Conservation (phyloP, 2,329 filamentous ascomycete species). For the Byssochlamys sp. region DNA sequence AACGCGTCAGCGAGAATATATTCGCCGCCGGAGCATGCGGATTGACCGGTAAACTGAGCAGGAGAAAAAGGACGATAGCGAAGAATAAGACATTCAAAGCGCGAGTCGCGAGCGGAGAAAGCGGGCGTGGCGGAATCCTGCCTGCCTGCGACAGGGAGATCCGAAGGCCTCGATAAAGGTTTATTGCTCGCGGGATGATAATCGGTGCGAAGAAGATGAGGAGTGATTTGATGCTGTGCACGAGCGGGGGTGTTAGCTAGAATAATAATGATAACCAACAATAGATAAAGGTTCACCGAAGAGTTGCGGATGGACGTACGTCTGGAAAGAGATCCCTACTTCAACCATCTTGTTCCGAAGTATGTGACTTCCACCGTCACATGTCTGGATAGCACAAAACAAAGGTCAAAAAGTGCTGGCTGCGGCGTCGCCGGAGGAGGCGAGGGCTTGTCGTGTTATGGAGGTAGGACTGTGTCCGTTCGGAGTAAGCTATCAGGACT, state of each 20-base stretch:
- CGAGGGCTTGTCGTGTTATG: neutral
- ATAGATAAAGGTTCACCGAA: neutral
- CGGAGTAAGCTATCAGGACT: neutral
- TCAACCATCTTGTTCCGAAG: constrained; percentile 13
- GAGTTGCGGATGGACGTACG: constrained; percentile 16
- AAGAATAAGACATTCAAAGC: constrained; percentile 45
- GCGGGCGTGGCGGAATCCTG: constrained; percentile 21
- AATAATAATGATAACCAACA: too few relatives aligned
- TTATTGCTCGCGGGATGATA: constrained; percentile 30
- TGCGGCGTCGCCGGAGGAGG: neutral
- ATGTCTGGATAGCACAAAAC: neutral
- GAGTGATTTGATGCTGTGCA: constrained; percentile 31
- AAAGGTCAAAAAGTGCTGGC: neutral
- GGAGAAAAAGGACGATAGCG: constrained; percentile 43
- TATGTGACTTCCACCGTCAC: neutral
- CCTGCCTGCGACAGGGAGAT: constrained; percentile 23
- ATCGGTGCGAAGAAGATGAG: constrained; percentile 36
- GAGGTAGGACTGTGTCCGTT: neutral
- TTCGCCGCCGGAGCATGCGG: constrained; percentile 49
- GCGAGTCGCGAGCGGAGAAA: constrained; percentile 25
- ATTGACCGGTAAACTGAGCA: constrained; percentile 59
- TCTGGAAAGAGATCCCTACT: constrained; percentile 20
- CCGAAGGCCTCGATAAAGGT: constrained; percentile 27
- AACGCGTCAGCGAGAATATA: constrained; percentile 66
- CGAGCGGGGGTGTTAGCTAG: neutral